Evolutionary conservation across 768 basidiomycete species (phyloP), one percentile per base, ranked within the genome.

Genomic region (Boletus rex-veris): DNA sequence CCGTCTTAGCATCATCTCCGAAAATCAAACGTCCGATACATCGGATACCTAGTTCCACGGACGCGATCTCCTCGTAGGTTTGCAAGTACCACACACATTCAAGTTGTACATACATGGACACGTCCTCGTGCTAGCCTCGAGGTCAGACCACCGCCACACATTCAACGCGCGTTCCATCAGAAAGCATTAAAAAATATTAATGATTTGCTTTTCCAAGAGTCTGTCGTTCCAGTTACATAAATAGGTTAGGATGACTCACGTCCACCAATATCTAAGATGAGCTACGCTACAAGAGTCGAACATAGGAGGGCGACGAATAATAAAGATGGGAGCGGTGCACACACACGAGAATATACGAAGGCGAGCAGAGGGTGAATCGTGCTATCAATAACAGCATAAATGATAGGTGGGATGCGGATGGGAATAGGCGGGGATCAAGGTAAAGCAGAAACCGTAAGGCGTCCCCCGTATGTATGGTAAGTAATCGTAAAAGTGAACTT

Each of bases 251-350:
- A 35, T 48, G 61, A 57, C 54, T 37, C 53, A 48, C 50, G 52
- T 65, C 65, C 55, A 56, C 63, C 63, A 58, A 56, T 64, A 64
- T 68, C 66, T 68, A 66, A 55, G 61, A 49, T 55, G 64, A 48
- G 64, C 53, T 66, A 66, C 64, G 66, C 65, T 66, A 66, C 65
- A 68, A 60, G 66, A 60, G 50, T 64, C 48, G 37, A 51, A 58
- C 59, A 64, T 28, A 58, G 44, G 52, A 19, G 24, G 53, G n/a
- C 11, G 47, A 47, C 48, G 28, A 53, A 55, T 46, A 64, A 62
- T 58, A 62, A 54, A 55, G 48, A 52, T 15, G 39, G 35, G 37
- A 57, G 43, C 43, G 21, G 37, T 48, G 51, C 41, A 42, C 53
- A 30, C 42, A 47, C 37, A 36, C 19, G 46, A 30, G 35, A 49